Base-by-base conservation (phyloP, 78 protist genomes). In the Dictyostelium discoideum region DNA sequence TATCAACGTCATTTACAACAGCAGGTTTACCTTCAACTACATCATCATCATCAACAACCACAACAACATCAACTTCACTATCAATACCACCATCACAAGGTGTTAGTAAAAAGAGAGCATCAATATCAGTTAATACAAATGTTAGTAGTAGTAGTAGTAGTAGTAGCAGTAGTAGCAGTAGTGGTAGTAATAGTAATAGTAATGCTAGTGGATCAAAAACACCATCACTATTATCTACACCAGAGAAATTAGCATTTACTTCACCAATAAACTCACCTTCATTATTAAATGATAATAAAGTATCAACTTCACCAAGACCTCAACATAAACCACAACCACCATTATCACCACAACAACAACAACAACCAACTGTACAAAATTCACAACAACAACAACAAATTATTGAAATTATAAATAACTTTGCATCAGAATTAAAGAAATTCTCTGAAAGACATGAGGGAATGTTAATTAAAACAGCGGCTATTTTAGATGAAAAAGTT, bases 401-500 rank as follows among this genome's bases (percentile, higher is more conserved):
- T 3, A 48, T 44, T 40, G 95, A 90, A 20, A 82, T 90, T 11
- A 26, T 90, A 7, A 14, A n/a, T 14, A 90, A 37, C 32, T 90
- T 90, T 72, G 74, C 95, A 0, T 5, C 29, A 9, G 95, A 90
- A 73, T 65, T 90, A 7, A 80, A 73, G 40, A 63, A 84, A 44
- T 81, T 90, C 11, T 24, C 95, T 18, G 67, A 69, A 24, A 79
- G 84, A 18, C 87, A 90, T 11, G 95, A 90, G 39, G 78, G 60
- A 22, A 90, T 90, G 95, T 29, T 90, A 24, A 72, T 63, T 24
- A 90, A 73, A 26, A 50, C 88, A 3, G 69, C 95, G 22, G 84
- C 87, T 22, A 90, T 60, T 18, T 29, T 90, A 29, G 95, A 90
- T 39, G 95, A 90, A 11, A 85, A 78, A 29, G 95, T 90, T 32